A percentile compares a stretch with the other conserved stretches of the same genome.
These are phyloP conservation scores for Rhynchosporium agropyri DNA, from an alignment of 2,329 filamentous ascomycete species.

Conservation along the genomic window DNA sequence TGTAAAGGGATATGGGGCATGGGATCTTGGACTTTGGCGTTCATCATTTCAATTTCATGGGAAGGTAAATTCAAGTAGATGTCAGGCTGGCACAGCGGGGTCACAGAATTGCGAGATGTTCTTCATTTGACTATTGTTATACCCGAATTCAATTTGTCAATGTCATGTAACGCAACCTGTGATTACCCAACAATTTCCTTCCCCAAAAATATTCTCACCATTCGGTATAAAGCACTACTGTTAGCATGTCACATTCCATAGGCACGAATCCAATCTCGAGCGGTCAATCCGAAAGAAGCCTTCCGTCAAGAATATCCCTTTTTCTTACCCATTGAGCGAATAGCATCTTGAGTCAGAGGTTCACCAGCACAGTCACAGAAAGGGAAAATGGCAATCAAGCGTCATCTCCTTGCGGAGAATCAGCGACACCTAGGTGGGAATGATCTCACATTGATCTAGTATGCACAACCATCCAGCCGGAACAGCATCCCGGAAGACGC, in stretches of 20 bases:
- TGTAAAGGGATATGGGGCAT: background rate
- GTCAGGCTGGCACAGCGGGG: background rate
- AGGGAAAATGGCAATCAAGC: conserved; percentile 85
- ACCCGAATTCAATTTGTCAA: background rate
- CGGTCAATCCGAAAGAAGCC: background rate
- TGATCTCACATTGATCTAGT: conserved; percentile 63
- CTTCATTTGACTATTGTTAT: conserved; percentile 1
- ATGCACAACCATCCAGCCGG: conserved; percentile 40
- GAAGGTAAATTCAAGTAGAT: background rate
- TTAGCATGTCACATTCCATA: background rate
- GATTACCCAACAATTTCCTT: too few species aligned
- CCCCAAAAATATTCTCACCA: too few species aligned
- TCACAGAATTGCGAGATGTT: background rate
- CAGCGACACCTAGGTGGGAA: conserved; percentile 83
- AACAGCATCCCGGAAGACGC: conserved; percentile 36
- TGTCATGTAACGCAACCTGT: too few species aligned
- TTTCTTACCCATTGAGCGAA: background rate
- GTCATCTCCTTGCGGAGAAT: conserved; percentile 72
- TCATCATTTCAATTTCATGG: background rate
- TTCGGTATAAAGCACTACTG: too few species aligned
- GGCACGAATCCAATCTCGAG: too few species aligned
- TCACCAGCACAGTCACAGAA: conserved; percentile 24
- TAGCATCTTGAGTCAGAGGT: conserved; percentile 19
- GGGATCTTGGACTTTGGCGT: background rate
- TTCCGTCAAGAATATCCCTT: background rate